Base-by-base conservation (phyloP, 768 basidiomycete species). In the Collybiopsis luxurians region DNA sequence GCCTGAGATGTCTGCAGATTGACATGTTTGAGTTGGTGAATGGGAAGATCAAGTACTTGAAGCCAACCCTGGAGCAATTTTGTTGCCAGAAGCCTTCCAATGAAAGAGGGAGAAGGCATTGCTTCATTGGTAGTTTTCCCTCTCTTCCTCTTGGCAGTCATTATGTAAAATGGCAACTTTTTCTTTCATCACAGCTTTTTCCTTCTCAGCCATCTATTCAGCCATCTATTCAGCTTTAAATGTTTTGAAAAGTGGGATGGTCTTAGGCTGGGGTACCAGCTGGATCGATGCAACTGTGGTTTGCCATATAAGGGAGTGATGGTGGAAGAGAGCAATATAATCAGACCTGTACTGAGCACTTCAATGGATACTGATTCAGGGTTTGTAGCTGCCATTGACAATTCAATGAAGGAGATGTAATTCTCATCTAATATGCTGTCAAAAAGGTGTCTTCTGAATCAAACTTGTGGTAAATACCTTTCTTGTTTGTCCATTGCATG, bases 211-310 rank as follows among this genome's bases (percentile, higher is more conserved):
- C n/a, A n/a, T n/a, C n/a, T n/a, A n/a, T n/a, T n/a, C 78, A 24
- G 50, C 36, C 13, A 9, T 27, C 66, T 87, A 89, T 69, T 92
- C 89, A 0, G 91, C 90, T 61, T 93, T 92, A 60, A 98, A 85
- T 1, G 95, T 92, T 66, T 96, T 95, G 46, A 99, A 84, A 23
- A 98, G 82, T 0, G 96, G 96, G 0, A 97, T 97, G 0, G 90
- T 88, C 61, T 87, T 95, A 1, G 91, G 90, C 43, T 74, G 77
- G 1, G 81, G 75, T 0, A 79, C 71, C 1, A 82, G 77, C 60
- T 86, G 85, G 11, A 76, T 78, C 2, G 87, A 79, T 0, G 87
- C 84, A 61, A 90, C 90, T 92, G 55, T 15, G 31, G 30, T 23
- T 51, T 27, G 36, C 46, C 48, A 56, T 23, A 28, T 4, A 39